phyloP scores from a whole-genome alignment of 306 rosid species.

The Pterocarpus santalinus region DNA sequence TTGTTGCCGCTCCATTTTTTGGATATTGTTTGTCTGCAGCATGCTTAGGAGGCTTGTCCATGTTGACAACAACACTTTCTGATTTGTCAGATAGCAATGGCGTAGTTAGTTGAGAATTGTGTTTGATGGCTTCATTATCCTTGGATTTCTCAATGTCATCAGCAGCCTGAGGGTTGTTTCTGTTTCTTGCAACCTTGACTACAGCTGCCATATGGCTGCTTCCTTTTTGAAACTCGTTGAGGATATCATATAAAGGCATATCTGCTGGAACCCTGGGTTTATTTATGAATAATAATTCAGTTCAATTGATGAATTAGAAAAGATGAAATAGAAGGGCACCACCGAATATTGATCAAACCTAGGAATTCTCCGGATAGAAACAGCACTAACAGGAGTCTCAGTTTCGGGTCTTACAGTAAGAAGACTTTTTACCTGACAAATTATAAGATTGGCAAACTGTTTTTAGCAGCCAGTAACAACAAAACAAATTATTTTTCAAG shows the following conservation, averaged over 20 bases:
- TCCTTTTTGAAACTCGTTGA: conserved; percentile 97
- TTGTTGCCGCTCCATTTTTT: conserved; percentile 43
- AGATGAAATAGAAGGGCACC: conserved; percentile 8
- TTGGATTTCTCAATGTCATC: conserved; percentile 59
- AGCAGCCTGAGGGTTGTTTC: conserved; percentile 52
- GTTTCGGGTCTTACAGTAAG: conserved; percentile 97
- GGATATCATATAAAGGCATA: conserved; percentile 94
- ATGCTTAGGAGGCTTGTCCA: conserved; percentile 61
- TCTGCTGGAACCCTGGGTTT: conserved; percentile 86
- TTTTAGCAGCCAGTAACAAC: conserved; percentile 16
- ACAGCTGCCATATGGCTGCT: conserved; percentile 99
- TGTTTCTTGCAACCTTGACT: conserved; percentile 69
- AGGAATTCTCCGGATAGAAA: conserved; percentile 83
- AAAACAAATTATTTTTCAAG: conserved; percentile 30
- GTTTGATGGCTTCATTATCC: conserved; percentile 45
- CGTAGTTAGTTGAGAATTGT: conserved; percentile 62
- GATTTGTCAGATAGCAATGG: conserved; percentile 70
- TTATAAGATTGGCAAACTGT: conserved; percentile 31
- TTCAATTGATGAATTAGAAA: conserved; percentile 18
- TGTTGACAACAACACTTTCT: conserved; percentile 57
- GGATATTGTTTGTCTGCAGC: conserved; percentile 45
- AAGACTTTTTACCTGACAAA: conserved; percentile 84
- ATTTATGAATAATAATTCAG: conserved; percentile 36
- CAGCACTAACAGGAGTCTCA: conserved; percentile 76
- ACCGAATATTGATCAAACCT: conserved; percentile 57